These are phyloP conservation scores for Dissoconium aciculare DNA, from an alignment of 2,329 filamentous ascomycete genomes.

Conservation along the genomic window DNA sequence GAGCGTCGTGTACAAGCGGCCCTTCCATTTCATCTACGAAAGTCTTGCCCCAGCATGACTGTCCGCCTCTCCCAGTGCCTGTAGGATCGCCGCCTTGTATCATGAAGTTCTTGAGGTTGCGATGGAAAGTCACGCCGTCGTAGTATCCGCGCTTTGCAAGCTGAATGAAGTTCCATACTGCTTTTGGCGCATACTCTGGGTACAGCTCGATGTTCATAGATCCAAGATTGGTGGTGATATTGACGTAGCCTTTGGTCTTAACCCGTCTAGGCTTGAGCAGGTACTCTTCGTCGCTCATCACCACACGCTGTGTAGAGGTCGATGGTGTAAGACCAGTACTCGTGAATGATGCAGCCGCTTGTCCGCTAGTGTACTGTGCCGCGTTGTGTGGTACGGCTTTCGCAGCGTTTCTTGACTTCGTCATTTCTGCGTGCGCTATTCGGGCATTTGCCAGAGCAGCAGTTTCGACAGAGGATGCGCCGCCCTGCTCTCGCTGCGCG, in stretches of 20 bases:
- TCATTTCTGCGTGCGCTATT: slow-evolving; percentile 33
- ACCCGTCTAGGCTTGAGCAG: slow-evolving; percentile 84
- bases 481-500: slow-evolving; percentile 43
- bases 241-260: slow-evolving; percentile 79
- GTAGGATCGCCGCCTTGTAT: slow-evolving; percentile 92
- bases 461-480: slow-evolving; percentile 9
- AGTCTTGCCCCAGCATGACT: slow-evolving; percentile 79
- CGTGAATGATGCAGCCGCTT: slow-evolving; percentile 85
- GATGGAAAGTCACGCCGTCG: slow-evolving; percentile 67
- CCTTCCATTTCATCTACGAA: slow-evolving; percentile 92
- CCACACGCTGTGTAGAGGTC: slow-evolving; percentile 71
- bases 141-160: slow-evolving; percentile 86
- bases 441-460: slow-evolving; percentile 40
- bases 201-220: slow-evolving; percentile 79
- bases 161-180: slow-evolving; percentile 93
- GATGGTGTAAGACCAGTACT: slow-evolving; percentile 86
- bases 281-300: slow-evolving; percentile 87
- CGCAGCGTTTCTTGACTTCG: slow-evolving; percentile 15
- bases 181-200: slow-evolving; percentile 77
- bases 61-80: slow-evolving; percentile 78
- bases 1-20: slow-evolving; percentile 63
- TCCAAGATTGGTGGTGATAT: slow-evolving; percentile 74
- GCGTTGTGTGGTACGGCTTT: slow-evolving; percentile 58
- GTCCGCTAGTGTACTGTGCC: slow-evolving; percentile 77
- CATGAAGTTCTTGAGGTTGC: slow-evolving; percentile 95